These are phyloP conservation scores for Pseudevernia furfuracea DNA, from an alignment of 495 filamentous ascomycete species.

Conservation along the genomic window DNA sequence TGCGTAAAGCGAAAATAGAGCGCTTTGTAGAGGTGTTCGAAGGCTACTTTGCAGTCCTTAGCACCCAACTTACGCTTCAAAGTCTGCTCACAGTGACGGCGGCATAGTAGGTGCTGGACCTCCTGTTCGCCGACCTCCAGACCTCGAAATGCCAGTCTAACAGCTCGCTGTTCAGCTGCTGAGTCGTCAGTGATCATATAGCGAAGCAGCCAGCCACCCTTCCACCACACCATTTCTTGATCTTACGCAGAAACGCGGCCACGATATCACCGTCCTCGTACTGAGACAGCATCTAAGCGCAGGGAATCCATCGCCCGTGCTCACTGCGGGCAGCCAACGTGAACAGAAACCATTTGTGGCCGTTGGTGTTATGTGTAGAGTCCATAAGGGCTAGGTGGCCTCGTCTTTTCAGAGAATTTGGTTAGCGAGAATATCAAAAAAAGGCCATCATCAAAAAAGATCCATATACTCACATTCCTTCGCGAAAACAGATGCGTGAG, in stretches of 20 bases:
- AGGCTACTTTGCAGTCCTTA: too few species aligned
- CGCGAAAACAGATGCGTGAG: background rate
- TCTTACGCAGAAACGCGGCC: background rate
- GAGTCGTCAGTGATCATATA: background rate
- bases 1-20: background rate
- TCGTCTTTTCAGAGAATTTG: background rate
- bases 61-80: too few species aligned
- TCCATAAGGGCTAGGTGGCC: background rate
- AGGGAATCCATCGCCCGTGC: background rate
- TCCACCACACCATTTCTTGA: background rate
- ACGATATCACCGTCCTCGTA: background rate
- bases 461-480: background rate
- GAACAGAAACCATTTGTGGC: background rate
- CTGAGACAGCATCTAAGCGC: background rate
- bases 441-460: too few species aligned
- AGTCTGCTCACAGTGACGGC: too few species aligned
- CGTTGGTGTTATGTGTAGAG: background rate
- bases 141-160: background rate
- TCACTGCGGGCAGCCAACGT: background rate
- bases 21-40: background rate
- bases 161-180: background rate
- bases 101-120: too few species aligned
- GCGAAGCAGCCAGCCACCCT: background rate
- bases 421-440: too few species aligned
- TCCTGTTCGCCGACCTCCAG: background rate